Evolutionary conservation across 441 rosid genomes (phyloP).

Genomic region (Gossypium schwendimanii): DNA sequence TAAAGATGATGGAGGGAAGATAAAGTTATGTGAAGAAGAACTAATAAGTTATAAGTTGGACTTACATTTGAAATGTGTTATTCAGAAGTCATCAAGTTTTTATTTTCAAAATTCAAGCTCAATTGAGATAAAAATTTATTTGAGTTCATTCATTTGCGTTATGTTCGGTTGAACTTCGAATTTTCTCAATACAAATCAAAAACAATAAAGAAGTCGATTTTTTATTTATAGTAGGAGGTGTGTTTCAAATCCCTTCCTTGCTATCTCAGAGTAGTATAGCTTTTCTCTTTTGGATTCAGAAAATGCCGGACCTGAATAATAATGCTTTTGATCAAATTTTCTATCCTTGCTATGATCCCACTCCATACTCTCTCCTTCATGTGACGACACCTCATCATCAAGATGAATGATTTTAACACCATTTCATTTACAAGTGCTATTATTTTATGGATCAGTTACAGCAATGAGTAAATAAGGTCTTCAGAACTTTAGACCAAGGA

Average conservation of each 20-base stretch:
- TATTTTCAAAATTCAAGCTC: neutral
- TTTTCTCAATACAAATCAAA: no score
- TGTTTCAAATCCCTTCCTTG: constrained; percentile 9
- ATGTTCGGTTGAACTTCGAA: no score
- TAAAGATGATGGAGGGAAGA: neutral
- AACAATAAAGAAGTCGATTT: neutral
- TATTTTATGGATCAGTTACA: constrained; percentile 9
- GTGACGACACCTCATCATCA: neutral
- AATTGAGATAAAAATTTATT: neutral
- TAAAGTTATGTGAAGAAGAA: no score
- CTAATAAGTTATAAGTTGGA: no score
- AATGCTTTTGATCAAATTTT: neutral
- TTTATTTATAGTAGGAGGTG: neutral
- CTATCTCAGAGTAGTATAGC: constrained; percentile 13
- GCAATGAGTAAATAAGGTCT: constrained; percentile 3
- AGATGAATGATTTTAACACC: neutral
- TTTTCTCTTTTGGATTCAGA: constrained; percentile 16
- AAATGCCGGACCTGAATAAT: neutral
- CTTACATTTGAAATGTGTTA: no score
- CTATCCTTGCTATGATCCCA: neutral
- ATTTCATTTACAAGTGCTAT: neutral
- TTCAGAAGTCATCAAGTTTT: no score
- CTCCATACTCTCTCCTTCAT: neutral
- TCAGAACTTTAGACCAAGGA: constrained; percentile 64
- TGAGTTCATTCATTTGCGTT: no score